phyloP scores from a whole-genome alignment of 2,329 filamentous ascomycete species.

The Zymoseptoria brevis region DNA sequence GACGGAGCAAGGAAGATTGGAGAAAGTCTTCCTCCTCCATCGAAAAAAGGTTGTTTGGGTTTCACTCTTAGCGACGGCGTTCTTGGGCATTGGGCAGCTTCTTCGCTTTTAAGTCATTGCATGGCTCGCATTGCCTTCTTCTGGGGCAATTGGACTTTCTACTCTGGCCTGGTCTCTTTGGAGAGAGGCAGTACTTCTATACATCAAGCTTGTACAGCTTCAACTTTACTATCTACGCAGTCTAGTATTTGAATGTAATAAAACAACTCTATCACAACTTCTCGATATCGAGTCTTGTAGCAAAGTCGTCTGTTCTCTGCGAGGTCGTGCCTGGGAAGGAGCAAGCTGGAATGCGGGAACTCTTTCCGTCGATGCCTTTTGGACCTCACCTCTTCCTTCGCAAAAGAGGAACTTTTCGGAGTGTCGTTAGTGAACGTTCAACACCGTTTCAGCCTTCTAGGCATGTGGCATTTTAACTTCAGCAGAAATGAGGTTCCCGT shows the following conservation, averaged over 20 bases:
- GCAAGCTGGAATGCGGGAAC: background rate
- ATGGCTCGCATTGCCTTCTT: background rate
- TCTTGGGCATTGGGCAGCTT: background rate
- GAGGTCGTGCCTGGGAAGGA: background rate
- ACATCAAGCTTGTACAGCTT: background rate
- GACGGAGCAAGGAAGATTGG: background rate
- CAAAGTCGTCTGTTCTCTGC: too few relatives aligned
- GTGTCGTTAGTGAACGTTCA: background rate
- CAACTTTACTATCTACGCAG: background rate
- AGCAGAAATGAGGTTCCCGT: background rate
- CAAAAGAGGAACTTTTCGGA: background rate
- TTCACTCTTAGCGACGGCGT: constrained; percentile 1
- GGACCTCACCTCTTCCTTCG: background rate
- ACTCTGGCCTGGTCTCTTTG: background rate
- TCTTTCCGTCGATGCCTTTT: background rate
- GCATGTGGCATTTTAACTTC: background rate
- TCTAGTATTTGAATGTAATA: background rate
- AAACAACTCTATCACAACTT: background rate
- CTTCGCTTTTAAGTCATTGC: background rate
- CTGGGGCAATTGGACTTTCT: background rate
- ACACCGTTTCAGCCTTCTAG: background rate
- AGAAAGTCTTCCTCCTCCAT: background rate
- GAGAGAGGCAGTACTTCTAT: background rate
- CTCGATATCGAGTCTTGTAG: background rate
- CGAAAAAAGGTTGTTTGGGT: background rate